These are phyloP conservation scores for Suhomyces kilbournensis DNA, from an alignment of 805 yeast species.

Conservation along the genomic window DNA sequence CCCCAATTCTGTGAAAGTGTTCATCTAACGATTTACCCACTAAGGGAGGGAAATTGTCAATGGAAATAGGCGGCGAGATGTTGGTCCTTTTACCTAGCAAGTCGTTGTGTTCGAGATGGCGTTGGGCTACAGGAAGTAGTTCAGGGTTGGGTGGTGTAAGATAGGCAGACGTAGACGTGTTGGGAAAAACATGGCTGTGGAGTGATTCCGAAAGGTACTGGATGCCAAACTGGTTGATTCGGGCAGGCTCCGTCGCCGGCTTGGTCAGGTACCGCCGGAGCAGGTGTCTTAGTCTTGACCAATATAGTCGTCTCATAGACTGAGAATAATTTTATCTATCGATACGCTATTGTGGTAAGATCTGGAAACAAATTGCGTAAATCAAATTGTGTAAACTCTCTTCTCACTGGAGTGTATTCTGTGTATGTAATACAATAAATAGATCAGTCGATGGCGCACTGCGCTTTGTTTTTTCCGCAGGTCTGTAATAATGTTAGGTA, in stretches of 20 bases:
- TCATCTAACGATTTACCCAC: slow-evolving; percentile 77
- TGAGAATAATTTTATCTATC: neutral
- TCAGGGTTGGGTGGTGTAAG: slow-evolving; percentile 29
- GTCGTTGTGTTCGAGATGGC: slow-evolving; percentile 58
- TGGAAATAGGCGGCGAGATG: slow-evolving; percentile 53
- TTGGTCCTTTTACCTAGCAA: slow-evolving; percentile 75
- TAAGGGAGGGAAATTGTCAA: slow-evolving; percentile 62
- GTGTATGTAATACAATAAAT: neutral
- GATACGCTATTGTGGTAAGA: neutral
- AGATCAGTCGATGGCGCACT: neutral
- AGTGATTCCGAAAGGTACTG: slow-evolving; percentile 65
- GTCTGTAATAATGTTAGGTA: neutral
- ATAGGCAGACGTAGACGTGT: slow-evolving; percentile 22
- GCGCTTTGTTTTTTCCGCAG: neutral
- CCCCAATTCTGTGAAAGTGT: slow-evolving; percentile 77
- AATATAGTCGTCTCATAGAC: neutral
- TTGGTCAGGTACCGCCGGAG: neutral
- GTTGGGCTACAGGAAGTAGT: slow-evolving; percentile 49
- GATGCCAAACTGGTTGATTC: slow-evolving; percentile 75
- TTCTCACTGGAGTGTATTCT: neutral
- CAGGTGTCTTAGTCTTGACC: neutral
- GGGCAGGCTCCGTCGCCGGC: slow-evolving; percentile 40
- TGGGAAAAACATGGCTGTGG: slow-evolving; percentile 62
- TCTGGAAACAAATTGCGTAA: neutral
- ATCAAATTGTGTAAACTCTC: neutral